Percentiles rank a stretch among this genome's conserved stretches.
Evolutionary conservation across 1,139 yeast genomes (phyloP).

Genomic region (Zygosaccharomyces sapae): DNA sequence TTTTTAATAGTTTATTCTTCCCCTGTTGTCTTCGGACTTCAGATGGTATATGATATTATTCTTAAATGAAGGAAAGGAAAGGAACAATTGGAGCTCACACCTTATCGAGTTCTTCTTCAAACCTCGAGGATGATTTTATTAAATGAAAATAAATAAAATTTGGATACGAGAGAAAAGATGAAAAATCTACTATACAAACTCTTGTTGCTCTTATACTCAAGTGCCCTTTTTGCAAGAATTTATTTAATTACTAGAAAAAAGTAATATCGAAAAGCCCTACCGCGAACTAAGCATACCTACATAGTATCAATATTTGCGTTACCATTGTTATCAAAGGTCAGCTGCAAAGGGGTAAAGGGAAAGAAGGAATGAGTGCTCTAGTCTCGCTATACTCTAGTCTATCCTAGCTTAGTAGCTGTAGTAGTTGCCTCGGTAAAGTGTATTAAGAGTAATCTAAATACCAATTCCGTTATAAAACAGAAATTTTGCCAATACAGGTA

Average conservation of each 20-base stretch:
- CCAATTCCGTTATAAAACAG: background rate
- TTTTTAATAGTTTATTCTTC: background rate
- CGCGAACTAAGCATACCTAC: background rate
- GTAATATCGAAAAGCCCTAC: background rate
- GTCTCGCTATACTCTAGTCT: background rate
- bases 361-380: background rate
- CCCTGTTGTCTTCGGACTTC: background rate
- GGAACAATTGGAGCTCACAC: background rate
- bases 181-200: background rate
- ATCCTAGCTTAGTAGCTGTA: background rate
- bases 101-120: constrained; percentile 1
- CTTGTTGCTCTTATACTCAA: background rate
- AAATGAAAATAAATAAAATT: background rate
- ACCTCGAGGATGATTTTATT: background rate
- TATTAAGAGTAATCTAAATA: background rate
- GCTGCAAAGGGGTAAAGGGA: background rate
- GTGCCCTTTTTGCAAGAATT: background rate
- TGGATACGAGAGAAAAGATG: background rate
- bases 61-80: background rate
- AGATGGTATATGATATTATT: background rate
- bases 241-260: too few species aligned
- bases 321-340: background rate
- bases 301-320: background rate
- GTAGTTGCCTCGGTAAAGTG: background rate
- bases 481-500: constrained; percentile 4